phyloP scores from a whole-genome alignment of 805 yeast species.

The Yarrowia sp. region DNA sequence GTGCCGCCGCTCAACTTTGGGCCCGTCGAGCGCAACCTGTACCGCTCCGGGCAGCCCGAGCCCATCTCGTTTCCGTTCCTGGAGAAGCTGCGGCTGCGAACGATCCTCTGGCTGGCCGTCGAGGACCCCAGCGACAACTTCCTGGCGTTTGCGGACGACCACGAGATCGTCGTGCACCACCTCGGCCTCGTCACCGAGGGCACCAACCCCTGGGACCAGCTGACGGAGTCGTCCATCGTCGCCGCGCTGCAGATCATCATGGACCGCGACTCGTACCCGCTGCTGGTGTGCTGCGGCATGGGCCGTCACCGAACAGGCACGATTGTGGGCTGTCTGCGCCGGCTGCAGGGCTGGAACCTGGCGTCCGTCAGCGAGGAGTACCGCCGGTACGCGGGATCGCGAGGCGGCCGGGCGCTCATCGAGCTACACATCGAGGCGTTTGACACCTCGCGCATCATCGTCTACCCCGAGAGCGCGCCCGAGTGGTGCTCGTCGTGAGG shows the following conservation, averaged over 20 bases:
- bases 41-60: slow-evolving; percentile 92
- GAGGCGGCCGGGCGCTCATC: slow-evolving; percentile 89
- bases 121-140: slow-evolving; percentile 94
- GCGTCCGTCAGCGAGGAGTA: slow-evolving; percentile 95
- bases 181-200: slow-evolving; percentile 79
- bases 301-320: slow-evolving; percentile 98
- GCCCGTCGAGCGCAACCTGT: slow-evolving; percentile 84
- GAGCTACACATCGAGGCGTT: slow-evolving; percentile 82
- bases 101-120: slow-evolving; percentile 90
- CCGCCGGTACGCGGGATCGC: slow-evolving; percentile 85
- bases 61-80: slow-evolving; percentile 88
- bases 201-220: slow-evolving; percentile 94
- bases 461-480: slow-evolving; percentile 47
- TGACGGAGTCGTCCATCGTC: slow-evolving; percentile 76
- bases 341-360: slow-evolving; percentile 96
- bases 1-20: slow-evolving; percentile 95
- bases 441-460: slow-evolving; percentile 48
- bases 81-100: slow-evolving; percentile 65
- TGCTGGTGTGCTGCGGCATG: slow-evolving; percentile 96
- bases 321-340: slow-evolving; percentile 86
- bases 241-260: slow-evolving; percentile 76
- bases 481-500: slow-evolving; percentile 41
- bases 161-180: slow-evolving; percentile 73
- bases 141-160: slow-evolving; percentile 71
- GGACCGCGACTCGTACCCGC: slow-evolving; percentile 71